Evolutionary conservation across 2,329 filamentous ascomycete species (phyloP), one percentile per base, ranked within the genome.

Genomic region (Macroventuria anomochaeta): DNA sequence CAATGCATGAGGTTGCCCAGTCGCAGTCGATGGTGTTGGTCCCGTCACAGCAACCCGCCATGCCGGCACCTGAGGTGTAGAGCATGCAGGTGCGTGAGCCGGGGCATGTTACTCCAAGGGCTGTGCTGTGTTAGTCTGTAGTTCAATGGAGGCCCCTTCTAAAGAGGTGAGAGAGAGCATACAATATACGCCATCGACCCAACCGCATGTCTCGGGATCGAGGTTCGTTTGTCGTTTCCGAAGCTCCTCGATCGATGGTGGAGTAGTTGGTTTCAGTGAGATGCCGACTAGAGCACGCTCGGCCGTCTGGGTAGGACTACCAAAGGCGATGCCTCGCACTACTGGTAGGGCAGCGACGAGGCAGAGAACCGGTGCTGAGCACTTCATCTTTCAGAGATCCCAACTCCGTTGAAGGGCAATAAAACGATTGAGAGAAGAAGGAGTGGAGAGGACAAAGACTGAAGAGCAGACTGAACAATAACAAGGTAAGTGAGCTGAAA

Each of bases 1-100:
- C 64, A n/a, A 71, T 46, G 36, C 66, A 71, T n/a, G 52, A 59
- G 20, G 58, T 60, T n/a, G 55, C 57, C 66, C 63, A 71, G 12
- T 57, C 62, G 36, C 67, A 70, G 17, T 60, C 42, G 42, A 64
- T 53, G 2, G 55, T 61, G 31, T 71, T 62, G 7, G 26, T 33
- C 12, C 58, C 62, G 10, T 51, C 37, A 37, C 67, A 70, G 48
- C 68, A 71, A 10, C 68, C 68, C 2, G 59, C 64, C 66, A 70
- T 70, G 23, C 61, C 64, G 15, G 34, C 31, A n/a, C 49, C 53
- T 20, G 58, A 48, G 1, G 61, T 69, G 44, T 67, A 68, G 2
- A 69, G 51, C 56, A 66, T 64, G 51, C 68, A 71, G 53, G 66
- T 67, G 42, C 52, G 46, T 23, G 56, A 57, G 3, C 34, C 25